Base-by-base conservation (phyloP, 2,329 filamentous ascomycete species). In the Eutypa lata region DNA sequence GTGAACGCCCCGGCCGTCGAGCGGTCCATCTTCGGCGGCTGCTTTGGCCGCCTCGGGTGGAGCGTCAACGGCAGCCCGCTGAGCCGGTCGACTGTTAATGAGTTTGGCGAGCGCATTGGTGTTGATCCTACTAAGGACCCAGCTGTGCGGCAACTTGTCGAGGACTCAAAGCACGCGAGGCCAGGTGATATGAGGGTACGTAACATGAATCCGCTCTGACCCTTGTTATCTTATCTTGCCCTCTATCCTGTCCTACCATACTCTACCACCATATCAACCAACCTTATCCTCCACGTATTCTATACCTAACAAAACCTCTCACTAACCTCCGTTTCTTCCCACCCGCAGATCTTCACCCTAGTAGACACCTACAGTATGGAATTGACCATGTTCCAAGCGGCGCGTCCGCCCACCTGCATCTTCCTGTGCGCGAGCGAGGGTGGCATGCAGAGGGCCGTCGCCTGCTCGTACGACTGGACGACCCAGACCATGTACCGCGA, bases 381-480 rank as follows among this genome's bases (percentile, higher is more conserved):
- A 4, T 71, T 71, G 2, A 75, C 69, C 0, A 58, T 74, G 7
- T 75, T 77, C 55, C 53, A 47, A 2, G 31, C 40, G 2, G 49
- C 42, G 18, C 37, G 26, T 2, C 63, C 61, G 2, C 76, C 76
- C 0, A 64, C 72, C 2, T 71, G 68, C 33, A 67, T 76, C 49
- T 58, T 79, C 8, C 56, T 76, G n/a, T 71, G 68, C n/a, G 76
- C 72, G 7, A 59, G 61, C 1, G 76, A 77, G 54, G 73, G 72
- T 5, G 75, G 75, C 2, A 73, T 76, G 71, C 73, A 76, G 52
- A 67, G 76, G 7, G 72, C 72, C 3, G 59, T 78, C 5, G 62
- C 73, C 16, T 77, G 74, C 56, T 76, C 72, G 0, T 78, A 77
- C 50, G 73, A 78, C 54, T 73, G 70, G 70, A 68, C 65, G 0